A percentile compares a stretch with the other conserved stretches of the same genome.
Evolutionary conservation across 306 rosid species (phyloP).

Genomic region (Sindora glabra): DNA sequence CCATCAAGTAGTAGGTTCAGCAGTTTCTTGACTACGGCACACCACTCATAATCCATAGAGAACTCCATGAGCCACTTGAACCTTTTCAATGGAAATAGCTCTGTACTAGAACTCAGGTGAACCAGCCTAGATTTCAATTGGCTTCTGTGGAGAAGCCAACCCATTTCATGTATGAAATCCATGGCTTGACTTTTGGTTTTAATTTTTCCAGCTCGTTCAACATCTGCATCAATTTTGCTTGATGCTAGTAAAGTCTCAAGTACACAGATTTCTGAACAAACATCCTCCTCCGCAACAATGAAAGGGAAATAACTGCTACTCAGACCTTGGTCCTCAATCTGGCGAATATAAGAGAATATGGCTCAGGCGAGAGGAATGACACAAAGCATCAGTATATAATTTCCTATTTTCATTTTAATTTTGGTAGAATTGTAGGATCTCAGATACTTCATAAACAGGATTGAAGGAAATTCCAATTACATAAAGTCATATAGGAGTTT

Average conservation of each 20-base stretch:
- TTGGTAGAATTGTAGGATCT: too few species aligned
- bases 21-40: constrained; percentile 65
- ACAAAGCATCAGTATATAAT: too few species aligned
- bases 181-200: constrained; percentile 63
- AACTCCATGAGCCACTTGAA: constrained; percentile 78
- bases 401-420: too few species aligned
- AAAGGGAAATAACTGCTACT: constrained; percentile 87
- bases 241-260: constrained; percentile 62
- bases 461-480: too few species aligned
- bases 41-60: constrained; percentile 83
- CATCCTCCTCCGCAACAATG: constrained; percentile 82
- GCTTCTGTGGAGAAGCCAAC: constrained; percentile 90
- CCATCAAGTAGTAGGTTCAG: constrained; percentile 57
- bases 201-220: constrained; percentile 26
- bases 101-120: constrained; percentile 36
- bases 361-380: not conserved
- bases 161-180: constrained; percentile 90
- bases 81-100: constrained; percentile 53
- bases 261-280: constrained; percentile 72
- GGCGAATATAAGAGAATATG: constrained; percentile 21
- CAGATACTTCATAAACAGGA: too few species aligned
- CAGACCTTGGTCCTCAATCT: constrained; percentile 89
- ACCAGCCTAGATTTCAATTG: constrained; percentile 56
- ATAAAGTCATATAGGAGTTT: too few species aligned
- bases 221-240: constrained; percentile 29